Base-by-base conservation (phyloP, 2,329 filamentous ascomycete genomes). In the Knufia petricola region DNA sequence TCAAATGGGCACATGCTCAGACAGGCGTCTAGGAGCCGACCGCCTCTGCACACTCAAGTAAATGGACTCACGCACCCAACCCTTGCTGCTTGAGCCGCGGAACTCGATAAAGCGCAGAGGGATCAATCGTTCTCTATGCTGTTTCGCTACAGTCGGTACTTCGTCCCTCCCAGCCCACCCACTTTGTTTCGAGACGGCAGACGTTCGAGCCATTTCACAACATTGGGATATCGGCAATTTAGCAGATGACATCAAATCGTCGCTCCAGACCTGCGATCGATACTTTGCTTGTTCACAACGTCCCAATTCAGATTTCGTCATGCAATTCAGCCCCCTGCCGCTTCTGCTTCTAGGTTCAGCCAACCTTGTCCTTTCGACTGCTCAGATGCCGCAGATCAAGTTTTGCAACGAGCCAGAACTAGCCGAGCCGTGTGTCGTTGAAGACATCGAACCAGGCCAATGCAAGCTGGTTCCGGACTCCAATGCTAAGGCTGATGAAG, bases 381-480 rank as follows among this genome's bases (percentile, higher is more conserved):
- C 41, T 30, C 41, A 44, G 13, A 7, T 23, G 6, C 24, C 20
- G 41, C 41, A 28, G 21, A 42, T 42, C 19, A 15, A 42, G 10
- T 42, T 42, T 23, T 42, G 39, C 39, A 30, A 42, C 24, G 39
- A 42, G 23, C 39, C 9, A 3, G 24, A 42, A 7, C 24, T 42
- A 23, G 24, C n/a, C 15, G 39, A 23, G n/a, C 4, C 4, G 7
- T 42, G 39, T 26, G 10, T 30, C 39, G 23, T 8, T 12, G 20
- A 24, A 15, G 4, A 23, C n/a, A 42, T 42, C 15, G 8, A 9
- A 24, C 20, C 4, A 12, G 39, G 24, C 4, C 20, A 42, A 26
- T 42, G 39, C 39, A 42, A 13, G 20, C 20, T 42, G 39, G 26
- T 42, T 42, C 39, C 39, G 13, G 39, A 42, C 20, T 42, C 39